Evolutionary conservation across 192 early-diverging fungal genomes (phyloP), one percentile per base, ranked within the genome.

Genomic region (Jimgerdemannia flammicorona): DNA sequence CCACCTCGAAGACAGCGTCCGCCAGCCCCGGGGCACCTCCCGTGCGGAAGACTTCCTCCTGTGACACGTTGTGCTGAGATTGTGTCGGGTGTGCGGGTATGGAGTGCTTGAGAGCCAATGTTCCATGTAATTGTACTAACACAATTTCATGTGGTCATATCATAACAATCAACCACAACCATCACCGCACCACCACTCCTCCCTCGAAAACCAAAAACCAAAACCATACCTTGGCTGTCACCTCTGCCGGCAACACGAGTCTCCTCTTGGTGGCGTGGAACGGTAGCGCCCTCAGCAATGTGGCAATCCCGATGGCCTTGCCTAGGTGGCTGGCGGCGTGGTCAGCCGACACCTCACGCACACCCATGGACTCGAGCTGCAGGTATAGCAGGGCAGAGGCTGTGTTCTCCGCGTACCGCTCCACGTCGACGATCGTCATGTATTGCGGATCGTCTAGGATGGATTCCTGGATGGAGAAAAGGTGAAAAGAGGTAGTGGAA

Each of bases 251-350:
- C 66, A 99, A 80, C 43, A 92, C 83, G 76, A 94, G 87, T 41
- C 89, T 78, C 41, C 89, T 84, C 69, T 92, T 86, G 40, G 85
- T 79, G n/a, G 91, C 80, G 78, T 93, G 88, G 67, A 91, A 87
- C 14, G 95, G 94, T 44, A 93, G 83, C 3, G 91, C 90, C 17
- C 95, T 85, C 44, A 95, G 78, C 72, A 94, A 84, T 18, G 90
- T 92, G 3, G 89, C 77, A 17, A 98, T 94, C 3, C 95, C 96
- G 44, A 92, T 88, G 40, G 96, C 92, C 69, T 98, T 94, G 40
- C 96, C 98, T 42, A 99, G 86, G 74, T 97, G 95, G 40, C 93
- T 93, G 4, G 92, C 93, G 9, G 90, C 91, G 82, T 98, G 97
- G 81, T 99, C 95, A 1, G 93, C 91, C 63, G 93, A 86, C 66